Evolutionary conservation across 2,329 filamentous ascomycete genomes (phyloP), one percentile per base, ranked within the genome.

Genomic region (Ascochyta rabiei): DNA sequence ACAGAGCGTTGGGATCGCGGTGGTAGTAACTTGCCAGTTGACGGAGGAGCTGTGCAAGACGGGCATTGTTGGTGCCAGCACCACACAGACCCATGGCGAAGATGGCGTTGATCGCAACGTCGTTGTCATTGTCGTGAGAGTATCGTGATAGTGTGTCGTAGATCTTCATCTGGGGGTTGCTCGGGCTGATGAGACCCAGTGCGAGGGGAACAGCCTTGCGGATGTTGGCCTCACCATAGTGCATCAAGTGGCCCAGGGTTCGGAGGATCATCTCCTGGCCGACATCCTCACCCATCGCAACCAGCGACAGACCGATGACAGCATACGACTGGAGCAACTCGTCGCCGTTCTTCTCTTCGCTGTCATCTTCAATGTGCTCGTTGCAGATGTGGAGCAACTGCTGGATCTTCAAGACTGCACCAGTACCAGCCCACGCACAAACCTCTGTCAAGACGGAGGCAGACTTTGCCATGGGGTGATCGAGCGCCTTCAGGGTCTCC

Each of bases 121-220:
- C 95, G 59, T 93, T 96, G 79, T 99, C 95, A 65, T 95, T 99
- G 80, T 99, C 95, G 84, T 99, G 95, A 61, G 90, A 96, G 83
- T 99, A 99, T 71, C 95, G 85, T 46, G 95, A 99, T 10, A 99
- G 82, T 0, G 95, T 99, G 76, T 99, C 95, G 80, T 99, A 99
- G 42, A 99, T 90, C 83, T 98, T 99, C 93, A 99, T 99, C 76
- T 99, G 96, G 10, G 95, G 95, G 80, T 99, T 99, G 79, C 92
- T 97, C 12, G 96, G 91, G 78, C 91, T 96, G 72, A 99, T 89
- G 49, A 99, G 84, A 69, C 93, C 96, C 91, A 99, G 96, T 23
- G 95, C 95, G 49, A 99, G 83, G 31, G 95, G 95, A 26, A 99
- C 95, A 18, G 93, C 93, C 72, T 95, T 95, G 59, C 95, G 89